Conservation (phyloP, 148 eudicot species). For the Heliamphora exappendiculata region DNA sequence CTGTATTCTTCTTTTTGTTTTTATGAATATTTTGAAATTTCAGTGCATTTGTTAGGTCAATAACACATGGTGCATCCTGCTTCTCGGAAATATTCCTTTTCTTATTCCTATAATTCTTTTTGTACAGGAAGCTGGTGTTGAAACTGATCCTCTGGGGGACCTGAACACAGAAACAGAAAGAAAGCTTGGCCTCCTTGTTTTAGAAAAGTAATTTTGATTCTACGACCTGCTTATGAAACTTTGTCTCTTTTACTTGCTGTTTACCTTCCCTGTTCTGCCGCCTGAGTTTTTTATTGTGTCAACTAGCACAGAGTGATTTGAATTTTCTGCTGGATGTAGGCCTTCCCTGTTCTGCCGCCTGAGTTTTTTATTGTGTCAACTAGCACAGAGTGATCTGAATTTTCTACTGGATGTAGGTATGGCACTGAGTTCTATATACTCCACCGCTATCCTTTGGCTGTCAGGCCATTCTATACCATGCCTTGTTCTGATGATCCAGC, state of each 20-base stretch:
- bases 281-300: background rate
- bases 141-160: constrained; percentile 83
- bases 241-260: background rate
- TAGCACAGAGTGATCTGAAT: background rate
- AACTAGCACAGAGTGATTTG: background rate
- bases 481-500: constrained; percentile 59
- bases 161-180: constrained; percentile 87
- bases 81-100: constrained; percentile 6
- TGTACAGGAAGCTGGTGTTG: constrained; percentile 78
- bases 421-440: constrained; percentile 90
- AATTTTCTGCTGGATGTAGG: background rate
- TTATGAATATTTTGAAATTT: too few species aligned
- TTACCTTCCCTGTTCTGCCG: background rate
- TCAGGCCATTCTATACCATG: constrained; percentile 95
- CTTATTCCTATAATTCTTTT: constrained; percentile 3
- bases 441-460: constrained; percentile 81
- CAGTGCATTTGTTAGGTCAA: background rate
- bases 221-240: background rate
- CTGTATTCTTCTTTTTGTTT: too few species aligned
- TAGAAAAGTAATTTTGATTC: constrained; percentile 48
- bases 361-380: background rate
- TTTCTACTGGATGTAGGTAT: constrained; percentile 46
- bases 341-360: background rate
- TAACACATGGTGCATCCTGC: background rate
- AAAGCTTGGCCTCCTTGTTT: constrained; percentile 76